Conservation (phyloP, 495 filamentous ascomycete genomes). For the Filosporella fistucella region DNA sequence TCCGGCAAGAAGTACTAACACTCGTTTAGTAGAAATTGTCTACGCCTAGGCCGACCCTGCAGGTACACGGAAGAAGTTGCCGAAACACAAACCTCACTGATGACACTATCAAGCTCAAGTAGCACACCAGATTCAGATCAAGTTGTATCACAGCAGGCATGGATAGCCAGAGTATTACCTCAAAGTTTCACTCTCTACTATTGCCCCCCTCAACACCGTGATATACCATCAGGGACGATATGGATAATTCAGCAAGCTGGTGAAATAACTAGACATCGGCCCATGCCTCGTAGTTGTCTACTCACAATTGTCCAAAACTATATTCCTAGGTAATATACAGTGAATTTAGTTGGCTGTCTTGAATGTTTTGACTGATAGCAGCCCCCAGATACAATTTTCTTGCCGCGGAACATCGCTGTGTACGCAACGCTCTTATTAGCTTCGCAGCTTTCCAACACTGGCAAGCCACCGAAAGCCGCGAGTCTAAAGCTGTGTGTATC, state of each 20-base stretch:
- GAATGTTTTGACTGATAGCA: no score
- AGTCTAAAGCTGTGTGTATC: constrained; percentile 5
- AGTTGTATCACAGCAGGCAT: constrained; percentile 2
- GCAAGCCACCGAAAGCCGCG: constrained; percentile 3
- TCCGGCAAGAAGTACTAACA: no score
- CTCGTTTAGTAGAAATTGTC: constrained; percentile 8
- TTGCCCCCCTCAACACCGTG: not conserved
- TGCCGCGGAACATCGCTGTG: not conserved
- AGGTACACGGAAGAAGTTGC: not conserved
- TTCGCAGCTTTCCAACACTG: constrained; percentile 7
- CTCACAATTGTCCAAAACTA: constrained; percentile 1
- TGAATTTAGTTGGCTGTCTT: not conserved
- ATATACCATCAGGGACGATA: not conserved
- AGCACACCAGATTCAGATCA: no score
- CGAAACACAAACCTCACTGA: no score
- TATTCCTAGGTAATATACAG: constrained; percentile 3
- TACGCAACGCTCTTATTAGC: constrained; percentile 6
- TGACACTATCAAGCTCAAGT: no score
- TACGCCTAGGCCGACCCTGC: constrained; percentile 9
- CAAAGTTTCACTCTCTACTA: not conserved
- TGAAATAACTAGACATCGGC: not conserved
- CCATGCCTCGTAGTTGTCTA: constrained; percentile 4
- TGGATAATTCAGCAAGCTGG: constrained; percentile 10
- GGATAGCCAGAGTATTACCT: not conserved
- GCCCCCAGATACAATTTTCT: constrained; percentile 11